These are phyloP conservation scores for Brassica carinata DNA, from an alignment of 345 rosid species.

Conservation along the genomic window DNA sequence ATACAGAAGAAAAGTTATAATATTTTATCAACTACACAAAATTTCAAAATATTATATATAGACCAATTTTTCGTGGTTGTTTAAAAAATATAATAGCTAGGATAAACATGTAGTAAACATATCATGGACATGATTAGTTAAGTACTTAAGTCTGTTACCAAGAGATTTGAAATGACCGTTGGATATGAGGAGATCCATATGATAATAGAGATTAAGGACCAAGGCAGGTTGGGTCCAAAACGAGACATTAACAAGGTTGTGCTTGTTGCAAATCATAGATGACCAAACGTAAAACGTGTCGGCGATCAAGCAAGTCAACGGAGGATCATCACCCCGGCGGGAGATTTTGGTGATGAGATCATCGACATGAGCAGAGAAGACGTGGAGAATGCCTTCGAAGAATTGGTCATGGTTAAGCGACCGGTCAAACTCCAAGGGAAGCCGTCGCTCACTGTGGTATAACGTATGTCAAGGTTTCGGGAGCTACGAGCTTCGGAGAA, in stretches of 20 bases:
- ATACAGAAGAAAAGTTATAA: neutral
- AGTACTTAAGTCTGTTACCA: conserved; percentile 35
- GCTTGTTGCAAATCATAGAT: conserved; percentile 47
- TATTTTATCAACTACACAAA: too few species aligned
- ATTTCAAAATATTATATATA: too few species aligned
- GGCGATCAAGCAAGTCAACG: conserved; percentile 54
- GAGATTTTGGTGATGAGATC: conserved; percentile 41
- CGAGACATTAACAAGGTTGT: conserved; percentile 58
- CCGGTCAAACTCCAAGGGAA: conserved; percentile 56
- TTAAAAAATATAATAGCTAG: neutral
- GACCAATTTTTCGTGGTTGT: too few species aligned
- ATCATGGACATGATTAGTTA: neutral
- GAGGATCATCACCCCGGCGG: conserved; percentile 34
- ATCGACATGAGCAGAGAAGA: conserved; percentile 58
- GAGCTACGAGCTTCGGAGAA: conserved; percentile 43
- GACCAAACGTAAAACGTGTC: conserved; percentile 72
- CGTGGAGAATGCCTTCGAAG: conserved; percentile 55
- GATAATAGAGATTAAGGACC: conserved; percentile 57
- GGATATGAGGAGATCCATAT: conserved; percentile 53
- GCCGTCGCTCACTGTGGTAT: conserved; percentile 59
- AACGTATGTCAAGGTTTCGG: conserved; percentile 52
- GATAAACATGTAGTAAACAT: neutral
- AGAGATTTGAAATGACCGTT: conserved; percentile 59
- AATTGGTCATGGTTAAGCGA: conserved; percentile 63
- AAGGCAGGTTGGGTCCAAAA: conserved; percentile 76